Conservation (phyloP, 495 filamentous ascomycete species). For the Amphirosellinia nigrospora region DNA sequence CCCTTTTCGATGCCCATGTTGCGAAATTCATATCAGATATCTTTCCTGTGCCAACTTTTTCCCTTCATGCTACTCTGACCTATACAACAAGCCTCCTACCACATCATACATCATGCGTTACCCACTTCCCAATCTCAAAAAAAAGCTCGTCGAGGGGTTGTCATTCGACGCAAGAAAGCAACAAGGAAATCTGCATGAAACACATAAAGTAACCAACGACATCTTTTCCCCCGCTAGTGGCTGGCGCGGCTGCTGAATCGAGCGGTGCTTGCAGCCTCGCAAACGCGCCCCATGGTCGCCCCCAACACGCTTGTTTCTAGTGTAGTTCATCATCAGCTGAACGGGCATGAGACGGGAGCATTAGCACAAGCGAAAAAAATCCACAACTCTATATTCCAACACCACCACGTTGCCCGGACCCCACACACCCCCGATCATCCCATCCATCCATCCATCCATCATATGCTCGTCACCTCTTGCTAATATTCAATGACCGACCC, state of each 20-base stretch:
- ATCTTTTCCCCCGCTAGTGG: neutral
- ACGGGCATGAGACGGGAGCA: neutral
- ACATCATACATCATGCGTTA: neutral
- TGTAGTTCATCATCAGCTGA: neutral
- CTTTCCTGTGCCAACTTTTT: neutral
- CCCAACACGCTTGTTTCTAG: neutral
- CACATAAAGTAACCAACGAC: slow-evolving; percentile 4
- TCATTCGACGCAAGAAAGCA: neutral
- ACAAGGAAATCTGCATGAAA: neutral
- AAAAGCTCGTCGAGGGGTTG: neutral
- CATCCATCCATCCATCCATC: no score
- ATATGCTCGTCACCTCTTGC: neutral
- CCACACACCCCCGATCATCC: neutral
- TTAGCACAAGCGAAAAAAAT: neutral
- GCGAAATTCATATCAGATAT: neutral
- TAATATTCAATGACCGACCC: neutral
- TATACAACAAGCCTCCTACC: neutral
- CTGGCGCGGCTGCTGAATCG: neutral
- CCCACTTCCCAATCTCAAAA: neutral
- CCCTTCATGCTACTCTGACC: slow-evolving; percentile 2
- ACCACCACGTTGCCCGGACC: neutral
- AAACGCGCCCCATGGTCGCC: neutral
- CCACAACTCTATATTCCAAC: neutral
- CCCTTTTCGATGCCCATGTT: slow-evolving; percentile 20
- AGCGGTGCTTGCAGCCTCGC: neutral